Conservation (phyloP, 176 grass and related monocot genomes). For the Musa troglodytarum region DNA sequence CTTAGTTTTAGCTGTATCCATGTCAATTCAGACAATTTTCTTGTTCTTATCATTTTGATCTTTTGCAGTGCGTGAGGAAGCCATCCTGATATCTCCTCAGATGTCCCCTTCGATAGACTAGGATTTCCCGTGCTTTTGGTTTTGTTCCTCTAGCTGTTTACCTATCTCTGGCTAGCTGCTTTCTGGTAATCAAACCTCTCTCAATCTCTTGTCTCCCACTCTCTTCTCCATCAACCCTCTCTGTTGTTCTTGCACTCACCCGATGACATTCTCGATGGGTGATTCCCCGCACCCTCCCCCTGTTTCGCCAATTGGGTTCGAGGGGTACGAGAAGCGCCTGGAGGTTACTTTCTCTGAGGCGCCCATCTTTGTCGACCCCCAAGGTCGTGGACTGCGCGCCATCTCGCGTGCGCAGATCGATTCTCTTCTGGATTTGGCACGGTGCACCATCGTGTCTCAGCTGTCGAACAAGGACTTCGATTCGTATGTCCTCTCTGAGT, state of each 20-base stretch:
- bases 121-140: conserved; percentile 17
- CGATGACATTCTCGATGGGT: conserved; percentile 26
- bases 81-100: conserved; percentile 73
- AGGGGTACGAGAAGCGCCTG: conserved; percentile 89
- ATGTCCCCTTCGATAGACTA: conserved; percentile 48
- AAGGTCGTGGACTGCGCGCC: conserved; percentile 43
- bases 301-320: conserved; percentile 75
- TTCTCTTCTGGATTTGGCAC: conserved; percentile 68
- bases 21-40: conserved; percentile 9
- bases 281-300: conserved; percentile 31
- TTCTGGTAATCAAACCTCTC: conserved; percentile 28
- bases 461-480: conserved; percentile 71
- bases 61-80: conserved; percentile 83
- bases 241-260: no score
- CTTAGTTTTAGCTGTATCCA: neutral
- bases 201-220: conserved; percentile 17
- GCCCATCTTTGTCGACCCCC: conserved; percentile 58
- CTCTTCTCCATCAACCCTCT: neutral
- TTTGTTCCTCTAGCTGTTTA: conserved; percentile 20
- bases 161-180: conserved; percentile 51
- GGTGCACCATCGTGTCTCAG: conserved; percentile 74
- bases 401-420: conserved; percentile 58
- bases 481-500: conserved; percentile 84
- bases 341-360: conserved; percentile 73
- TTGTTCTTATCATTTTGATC: conserved; percentile 19